Base-by-base conservation (phyloP, 2,329 filamentous ascomycete species). In the Diaporthe longicolla region DNA sequence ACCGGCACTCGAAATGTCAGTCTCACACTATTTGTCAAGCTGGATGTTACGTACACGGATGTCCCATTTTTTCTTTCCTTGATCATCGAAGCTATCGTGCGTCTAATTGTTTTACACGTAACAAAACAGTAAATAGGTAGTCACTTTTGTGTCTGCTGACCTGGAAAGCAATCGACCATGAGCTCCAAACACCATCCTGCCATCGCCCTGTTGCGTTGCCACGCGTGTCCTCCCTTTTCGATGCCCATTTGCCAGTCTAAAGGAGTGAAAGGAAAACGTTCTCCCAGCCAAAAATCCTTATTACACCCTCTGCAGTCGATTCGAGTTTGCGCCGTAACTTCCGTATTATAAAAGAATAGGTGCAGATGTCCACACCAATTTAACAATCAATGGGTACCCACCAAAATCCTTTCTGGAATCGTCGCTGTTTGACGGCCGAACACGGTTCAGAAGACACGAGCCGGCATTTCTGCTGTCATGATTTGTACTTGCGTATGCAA, bases 111-210 rank as follows among this genome's bases (percentile, higher is more conserved):
- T 73, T 61, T 73, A 65, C 72, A 73, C 43, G 13, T 45, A 9
- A 57, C 35, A 50, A 48, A 66, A 45, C 26, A 71, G 45, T n/a
- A 61, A 32, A 71, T 35, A 37, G 29, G 24, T 71, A 55, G 54
- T 54, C 32, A 52, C 70, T 71, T 70, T 69, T 73, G 57, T 71
- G 70, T 63, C 45, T 73, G 55, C 65, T 32, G 63, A 54, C 55
- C 55, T 52, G 40, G 45, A 48, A 57, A 73, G 61, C 65, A 70
- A 52, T 58, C 43, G n/a, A 52, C 57, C 45, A n/a, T 63, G 63
- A 70, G 71, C 71, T 61, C 71, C 66, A 54, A 73, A 75, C 74
- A 74, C 74, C 74, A 17, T 57, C 26, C 50, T 48, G n/a, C 40
- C 57, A 29, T 52, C 74, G 32, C 32, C 58, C 71, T 21, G 59